phyloP scores from a whole-genome alignment of 2,329 filamentous ascomycete genomes.

The Beauveria sp. region DNA sequence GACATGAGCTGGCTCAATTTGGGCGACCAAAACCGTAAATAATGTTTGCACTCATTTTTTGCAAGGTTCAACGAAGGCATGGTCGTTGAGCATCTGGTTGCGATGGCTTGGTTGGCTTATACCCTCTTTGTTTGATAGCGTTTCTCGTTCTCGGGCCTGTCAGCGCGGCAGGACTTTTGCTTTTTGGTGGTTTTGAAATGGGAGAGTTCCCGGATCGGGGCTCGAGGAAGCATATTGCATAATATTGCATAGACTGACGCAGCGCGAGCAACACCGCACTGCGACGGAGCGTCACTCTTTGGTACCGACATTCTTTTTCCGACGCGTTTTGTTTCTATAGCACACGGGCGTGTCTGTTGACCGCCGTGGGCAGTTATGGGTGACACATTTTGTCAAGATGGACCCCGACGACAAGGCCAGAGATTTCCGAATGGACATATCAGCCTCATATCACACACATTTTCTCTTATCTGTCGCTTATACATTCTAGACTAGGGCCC shows the following conservation, averaged over 20 bases:
- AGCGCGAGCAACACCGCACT: slow-evolving; percentile 14
- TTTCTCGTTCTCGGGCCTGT: slow-evolving; percentile 9
- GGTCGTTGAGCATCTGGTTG: slow-evolving; percentile 12
- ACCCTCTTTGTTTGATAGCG: slow-evolving; percentile 12
- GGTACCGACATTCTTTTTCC: slow-evolving; percentile 7
- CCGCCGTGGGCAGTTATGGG: background rate
- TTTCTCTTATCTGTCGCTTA: slow-evolving; percentile 19
- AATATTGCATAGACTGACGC: slow-evolving; percentile 7
- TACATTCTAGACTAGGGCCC: slow-evolving; percentile 29
- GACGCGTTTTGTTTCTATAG: background rate
- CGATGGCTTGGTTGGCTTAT: slow-evolving; percentile 14
- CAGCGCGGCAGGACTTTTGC: slow-evolving; percentile 3
- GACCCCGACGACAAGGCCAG: slow-evolving; percentile 17
- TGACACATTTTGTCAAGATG: background rate
- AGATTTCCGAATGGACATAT: slow-evolving; percentile 25
- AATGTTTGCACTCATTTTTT: slow-evolving; percentile 1
- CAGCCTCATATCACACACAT: slow-evolving; percentile 22
- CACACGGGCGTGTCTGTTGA: background rate
- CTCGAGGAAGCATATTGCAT: background rate
- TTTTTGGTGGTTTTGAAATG: background rate
- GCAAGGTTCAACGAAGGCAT: slow-evolving; percentile 12
- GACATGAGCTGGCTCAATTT: slow-evolving; percentile 82
- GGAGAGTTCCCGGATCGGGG: background rate
- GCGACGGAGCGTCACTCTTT: slow-evolving; percentile 14
- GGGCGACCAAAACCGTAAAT: slow-evolving; percentile 36